Conservation (phyloP, 2,329 filamentous ascomycete species). For the Teratosphaeria nubilosa region DNA sequence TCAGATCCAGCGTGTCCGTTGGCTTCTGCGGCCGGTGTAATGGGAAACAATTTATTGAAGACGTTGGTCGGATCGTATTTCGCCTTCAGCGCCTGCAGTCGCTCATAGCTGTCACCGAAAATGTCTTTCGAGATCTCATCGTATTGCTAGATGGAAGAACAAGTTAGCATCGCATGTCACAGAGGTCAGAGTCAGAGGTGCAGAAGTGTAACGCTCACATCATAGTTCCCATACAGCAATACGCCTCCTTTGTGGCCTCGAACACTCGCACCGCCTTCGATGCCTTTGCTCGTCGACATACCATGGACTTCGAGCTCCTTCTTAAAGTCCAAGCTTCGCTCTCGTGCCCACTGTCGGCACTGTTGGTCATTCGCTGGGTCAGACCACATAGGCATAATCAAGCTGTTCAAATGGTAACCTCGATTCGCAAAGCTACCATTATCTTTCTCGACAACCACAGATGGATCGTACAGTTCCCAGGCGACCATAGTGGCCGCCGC, state of each 20-base stretch:
- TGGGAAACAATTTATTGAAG: slow-evolving; percentile 32
- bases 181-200: neutral
- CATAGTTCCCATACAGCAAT: slow-evolving; percentile 21
- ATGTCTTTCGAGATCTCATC: slow-evolving; percentile 27
- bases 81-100: slow-evolving; percentile 34
- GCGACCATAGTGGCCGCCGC: slow-evolving; percentile 13
- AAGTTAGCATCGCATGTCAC: neutral
- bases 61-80: slow-evolving; percentile 38
- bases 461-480: slow-evolving; percentile 19
- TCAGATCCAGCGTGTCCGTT: neutral
- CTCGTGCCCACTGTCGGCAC: slow-evolving; percentile 20
- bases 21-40: slow-evolving; percentile 2
- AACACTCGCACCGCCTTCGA: slow-evolving; percentile 9
- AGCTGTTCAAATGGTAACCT: slow-evolving; percentile 19
- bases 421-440: slow-evolving; percentile 19
- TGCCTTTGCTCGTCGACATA: slow-evolving; percentile 6
- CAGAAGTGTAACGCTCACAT: slow-evolving; percentile 9
- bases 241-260: slow-evolving; percentile 18
- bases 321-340: slow-evolving; percentile 18
- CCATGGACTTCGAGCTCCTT: slow-evolving; percentile 14
- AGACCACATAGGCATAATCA: slow-evolving; percentile 23
- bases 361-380: slow-evolving; percentile 14
- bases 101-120: slow-evolving; percentile 35
- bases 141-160: slow-evolving; percentile 14
- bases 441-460: slow-evolving; percentile 11